A percentile compares a stretch with the other conserved stretches of the same genome.
Conservation (phyloP, 257 asterid genomes). For the Coffea eugenioides region DNA sequence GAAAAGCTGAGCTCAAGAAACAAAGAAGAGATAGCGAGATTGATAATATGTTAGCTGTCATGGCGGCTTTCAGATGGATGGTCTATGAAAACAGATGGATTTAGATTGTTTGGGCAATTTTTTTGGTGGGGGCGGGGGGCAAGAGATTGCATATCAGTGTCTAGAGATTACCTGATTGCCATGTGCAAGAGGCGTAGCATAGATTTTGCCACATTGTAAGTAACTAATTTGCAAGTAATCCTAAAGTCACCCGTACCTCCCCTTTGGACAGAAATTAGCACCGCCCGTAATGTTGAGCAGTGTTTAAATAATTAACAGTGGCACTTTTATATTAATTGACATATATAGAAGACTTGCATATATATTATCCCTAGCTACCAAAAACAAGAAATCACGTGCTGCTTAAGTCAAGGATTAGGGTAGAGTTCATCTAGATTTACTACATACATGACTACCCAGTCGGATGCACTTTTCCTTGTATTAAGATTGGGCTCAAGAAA, state of each 20-base stretch:
- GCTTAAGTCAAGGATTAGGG: not conserved
- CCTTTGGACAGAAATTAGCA: not conserved
- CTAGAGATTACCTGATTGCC: not conserved
- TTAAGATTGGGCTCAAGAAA: not conserved
- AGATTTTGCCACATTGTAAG: not conserved
- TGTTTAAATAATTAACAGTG: not conserved
- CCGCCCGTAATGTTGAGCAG: not conserved
- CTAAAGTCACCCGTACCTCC: not conserved
- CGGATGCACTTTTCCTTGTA: not conserved
- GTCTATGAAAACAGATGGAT: not conserved
- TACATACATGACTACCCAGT: not conserved
- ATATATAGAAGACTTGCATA: not conserved
- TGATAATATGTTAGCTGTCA: not conserved
- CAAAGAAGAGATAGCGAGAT: not conserved
- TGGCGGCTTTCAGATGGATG: not conserved
- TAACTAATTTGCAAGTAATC: not conserved
- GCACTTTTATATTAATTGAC: not conserved
- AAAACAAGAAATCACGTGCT: not conserved
- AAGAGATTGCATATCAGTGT: not conserved
- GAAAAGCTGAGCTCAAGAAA: too few relatives aligned
- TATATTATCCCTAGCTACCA: not conserved
- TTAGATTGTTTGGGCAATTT: too few relatives aligned
- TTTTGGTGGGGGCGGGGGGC: not conserved
- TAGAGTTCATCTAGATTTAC: not conserved
- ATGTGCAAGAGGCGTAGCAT: slow-evolving; percentile 1